Conservation (phyloP, 1,284 basidiomycete genomes). For the Ustilago xerochloae region DNA sequence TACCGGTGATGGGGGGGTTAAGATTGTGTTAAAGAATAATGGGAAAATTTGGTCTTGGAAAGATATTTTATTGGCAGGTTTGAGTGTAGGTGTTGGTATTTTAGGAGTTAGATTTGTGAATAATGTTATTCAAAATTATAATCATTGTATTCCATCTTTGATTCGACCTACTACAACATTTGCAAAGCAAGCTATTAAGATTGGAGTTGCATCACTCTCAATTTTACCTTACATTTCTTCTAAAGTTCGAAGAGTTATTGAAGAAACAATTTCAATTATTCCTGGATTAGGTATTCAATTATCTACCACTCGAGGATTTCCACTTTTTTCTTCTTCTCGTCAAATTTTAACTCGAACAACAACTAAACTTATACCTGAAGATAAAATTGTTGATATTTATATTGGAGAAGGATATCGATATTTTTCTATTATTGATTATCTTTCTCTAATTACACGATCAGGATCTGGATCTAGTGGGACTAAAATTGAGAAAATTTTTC, state of each 20-base stretch:
- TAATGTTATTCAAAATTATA: constrained; percentile 12
- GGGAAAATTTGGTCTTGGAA: constrained; percentile 11
- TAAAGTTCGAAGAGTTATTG: constrained; percentile 22
- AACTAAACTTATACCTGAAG: constrained; percentile 44
- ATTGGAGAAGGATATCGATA: constrained; percentile 50
- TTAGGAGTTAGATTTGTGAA: constrained; percentile 3
- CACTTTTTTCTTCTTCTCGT: constrained; percentile 7
- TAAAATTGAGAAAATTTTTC: constrained; percentile 15
- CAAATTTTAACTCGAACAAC: neutral
- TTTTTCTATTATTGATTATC: constrained; percentile 57
- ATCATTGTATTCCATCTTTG: constrained; percentile 22
- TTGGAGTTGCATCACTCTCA: neutral
- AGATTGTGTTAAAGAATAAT: constrained; percentile 33
- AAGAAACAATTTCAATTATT: constrained; percentile 40
- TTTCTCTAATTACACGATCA: constrained; percentile 30
- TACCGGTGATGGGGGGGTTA: constrained; percentile 35
- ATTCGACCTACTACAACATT: neutral
- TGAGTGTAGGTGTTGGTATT: constrained; percentile 4
- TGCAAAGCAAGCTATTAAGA: neutral
- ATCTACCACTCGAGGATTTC: constrained; percentile 43
- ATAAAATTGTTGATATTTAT: constrained; percentile 57
- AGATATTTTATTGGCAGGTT: constrained; percentile 10
- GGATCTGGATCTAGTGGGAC: constrained; percentile 1
- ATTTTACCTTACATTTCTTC: constrained; percentile 16
- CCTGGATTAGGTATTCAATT: constrained; percentile 59